A percentile compares a stretch with the other conserved stretches of the same genome.
phyloP scores from a whole-genome alignment of 2,329 filamentous ascomycete species.

The Simplicillium aogashimaense region DNA sequence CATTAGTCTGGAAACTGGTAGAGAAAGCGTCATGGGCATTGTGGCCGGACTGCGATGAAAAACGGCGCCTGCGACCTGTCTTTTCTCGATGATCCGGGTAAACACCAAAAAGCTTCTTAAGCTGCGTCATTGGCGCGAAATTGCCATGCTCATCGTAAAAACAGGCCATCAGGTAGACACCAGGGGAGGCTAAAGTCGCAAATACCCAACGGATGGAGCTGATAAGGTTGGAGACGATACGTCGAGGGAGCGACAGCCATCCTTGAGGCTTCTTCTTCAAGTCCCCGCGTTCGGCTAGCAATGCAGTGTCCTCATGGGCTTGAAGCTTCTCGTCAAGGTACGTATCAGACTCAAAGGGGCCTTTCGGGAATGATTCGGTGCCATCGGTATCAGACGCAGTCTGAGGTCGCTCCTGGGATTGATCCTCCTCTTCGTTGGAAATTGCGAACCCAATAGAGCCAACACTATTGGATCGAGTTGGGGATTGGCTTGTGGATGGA shows the following conservation, averaged over 20 bases:
- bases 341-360: constrained; percentile 22
- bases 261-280: constrained; percentile 26
- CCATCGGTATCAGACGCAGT: constrained; percentile 24
- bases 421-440: constrained; percentile 29
- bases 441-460: constrained; percentile 39
- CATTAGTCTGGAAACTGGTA: constrained; percentile 13
- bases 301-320: constrained; percentile 55
- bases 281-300: constrained; percentile 32
- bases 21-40: constrained; percentile 13
- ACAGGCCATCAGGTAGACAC: constrained; percentile 70
- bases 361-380: constrained; percentile 22
- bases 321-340: constrained; percentile 25
- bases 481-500: constrained; percentile 43
- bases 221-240: constrained; percentile 62
- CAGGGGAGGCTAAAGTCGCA: constrained; percentile 68
- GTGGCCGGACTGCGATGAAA: constrained; percentile 12
- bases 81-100: constrained; percentile 9
- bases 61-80: constrained; percentile 8
- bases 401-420: constrained; percentile 15
- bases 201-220: constrained; percentile 71
- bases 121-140: constrained; percentile 68
- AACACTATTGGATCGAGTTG: constrained; percentile 52
- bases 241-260: constrained; percentile 53
- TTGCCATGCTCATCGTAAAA: constrained; percentile 73
- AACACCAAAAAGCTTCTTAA: constrained; percentile 52